Evolutionary conservation across 495 filamentous ascomycete species (phyloP), one percentile per base, ranked within the genome.

Genomic region (Neurospora pannonica): DNA sequence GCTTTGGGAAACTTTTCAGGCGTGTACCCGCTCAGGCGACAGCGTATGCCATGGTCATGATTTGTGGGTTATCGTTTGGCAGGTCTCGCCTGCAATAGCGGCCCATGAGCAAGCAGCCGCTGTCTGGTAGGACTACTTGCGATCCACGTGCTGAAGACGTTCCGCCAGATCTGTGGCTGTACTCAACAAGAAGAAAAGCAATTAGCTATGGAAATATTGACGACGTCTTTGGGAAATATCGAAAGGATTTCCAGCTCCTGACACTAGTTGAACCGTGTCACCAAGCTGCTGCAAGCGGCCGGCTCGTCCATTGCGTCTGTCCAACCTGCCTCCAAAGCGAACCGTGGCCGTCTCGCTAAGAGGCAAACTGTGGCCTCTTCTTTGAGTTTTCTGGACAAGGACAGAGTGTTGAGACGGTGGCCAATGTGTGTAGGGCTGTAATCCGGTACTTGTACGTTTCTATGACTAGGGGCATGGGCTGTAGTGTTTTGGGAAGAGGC

Each of bases 111-210:
- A 77, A 48, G 46, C 40, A 70, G 70, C 70, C 36, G 36, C 71
- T 24, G 37, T 67, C 74, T 73, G 70, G 76, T 76, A 74, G 69
- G 77, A 77, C 76, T 72, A 75, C 72, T 70, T 73, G 38, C 42
- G 70, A 71, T 73, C 78, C 72, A 78, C 75, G 76, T 78, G 78
- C 74, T 69, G 54, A 60, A 21, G 71, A 74, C 28, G 72, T 74
- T 71, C 72, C 60, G 75, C 77, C 72, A 75, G 74, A 77, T 77
- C 75, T 77, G 38, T 71, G 31, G 54, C 28, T 67, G 54, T 67
- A 34, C 54, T 67, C 54, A 19, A 34, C 54, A 34, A 67, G 54
- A 67, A 67, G 54, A 34, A 36, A 67, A 36, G 54, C 28, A 34
- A 67, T 67, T 67, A 67, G 54, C 28, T 67, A 67, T 19, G 28